Base-by-base conservation (phyloP, 73 alveolate species). In the Tetrahymena thermophila region DNA sequence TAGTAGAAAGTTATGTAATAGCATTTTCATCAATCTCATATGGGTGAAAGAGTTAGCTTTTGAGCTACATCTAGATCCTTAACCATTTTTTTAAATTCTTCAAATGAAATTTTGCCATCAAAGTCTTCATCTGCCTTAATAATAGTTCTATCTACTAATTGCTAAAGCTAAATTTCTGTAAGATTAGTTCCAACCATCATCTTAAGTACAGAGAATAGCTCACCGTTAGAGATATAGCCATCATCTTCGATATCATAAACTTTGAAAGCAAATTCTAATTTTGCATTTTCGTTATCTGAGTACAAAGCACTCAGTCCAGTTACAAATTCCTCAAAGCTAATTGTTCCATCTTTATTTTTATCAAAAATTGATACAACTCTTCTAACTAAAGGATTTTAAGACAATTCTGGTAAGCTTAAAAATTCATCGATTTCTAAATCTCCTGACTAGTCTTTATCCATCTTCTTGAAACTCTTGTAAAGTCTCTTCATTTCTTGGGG, bases 161-260 rank as follows among this genome's bases (percentile, higher is more conserved):
- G 99, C 95, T 99, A 99, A 35, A 99, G 97, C 97, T 99, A 99
- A 93, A 98, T 97, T 95, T 99, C 99, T 55, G 98, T 99, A 85
- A 99, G 97, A 97, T 99, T 99, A 96, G 97, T 99, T 35, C 99
- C 99, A 37, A 99, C 99, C 99, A 99, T 97, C 99, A 99, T 99
- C 96, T 99, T 98, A 96, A 99, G 99, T 57, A 98, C 99, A 94
- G 97, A 97, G 97, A 98, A 98, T 21, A 98, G 97, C 95, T 98
- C 99, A 85, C 99, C 99, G 85, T 98, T 98, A 31, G 99, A 98
- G 93, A 98, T 98, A 95, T 85, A 98, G 35, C 99, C 99, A 96
- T 98, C 99, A 57, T 97, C 84, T 95, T 98, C 99, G 94, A 98
- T 98, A 94, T 98, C 99, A 96, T 98, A 98, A 94, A 98, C 98